Conservation (phyloP, 345 rosid species). For the Populus nigra region DNA sequence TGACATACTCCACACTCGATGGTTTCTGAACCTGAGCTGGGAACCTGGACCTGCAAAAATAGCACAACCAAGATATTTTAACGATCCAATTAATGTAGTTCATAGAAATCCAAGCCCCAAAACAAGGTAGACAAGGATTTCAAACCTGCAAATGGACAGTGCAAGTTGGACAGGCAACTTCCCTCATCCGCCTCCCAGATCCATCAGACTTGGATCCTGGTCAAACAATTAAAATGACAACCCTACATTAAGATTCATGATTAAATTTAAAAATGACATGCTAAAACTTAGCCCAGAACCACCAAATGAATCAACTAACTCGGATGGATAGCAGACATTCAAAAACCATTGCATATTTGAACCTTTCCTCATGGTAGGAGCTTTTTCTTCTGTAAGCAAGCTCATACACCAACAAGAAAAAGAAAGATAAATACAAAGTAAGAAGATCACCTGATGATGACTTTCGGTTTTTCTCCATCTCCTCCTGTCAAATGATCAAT, state of each 20-base stretch:
- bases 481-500: constrained; percentile 64
- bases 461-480: constrained; percentile 87
- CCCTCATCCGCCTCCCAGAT: constrained; percentile 85
- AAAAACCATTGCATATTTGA: background rate
- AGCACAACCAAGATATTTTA: background rate
- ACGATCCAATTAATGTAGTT: background rate
- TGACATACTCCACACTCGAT: constrained; percentile 99
- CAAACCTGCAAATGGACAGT: constrained; percentile 95
- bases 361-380: background rate
- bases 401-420: background rate
- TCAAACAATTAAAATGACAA: constrained; percentile 1
- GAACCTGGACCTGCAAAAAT: constrained; percentile 85
- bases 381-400: background rate
- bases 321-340: background rate
- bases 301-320: background rate
- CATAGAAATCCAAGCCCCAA: background rate
- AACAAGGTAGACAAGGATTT: background rate
- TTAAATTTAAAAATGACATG: background rate
- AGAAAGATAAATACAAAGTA: background rate
- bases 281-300: background rate
- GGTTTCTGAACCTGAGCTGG: constrained; percentile 94
- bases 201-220: constrained; percentile 65
- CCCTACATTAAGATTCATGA: background rate
- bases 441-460: constrained; percentile 54
- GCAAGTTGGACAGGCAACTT: constrained; percentile 97